These are phyloP conservation scores for Thelonectria olida DNA, from an alignment of 2,329 filamentous ascomycete genomes.

Conservation along the genomic window DNA sequence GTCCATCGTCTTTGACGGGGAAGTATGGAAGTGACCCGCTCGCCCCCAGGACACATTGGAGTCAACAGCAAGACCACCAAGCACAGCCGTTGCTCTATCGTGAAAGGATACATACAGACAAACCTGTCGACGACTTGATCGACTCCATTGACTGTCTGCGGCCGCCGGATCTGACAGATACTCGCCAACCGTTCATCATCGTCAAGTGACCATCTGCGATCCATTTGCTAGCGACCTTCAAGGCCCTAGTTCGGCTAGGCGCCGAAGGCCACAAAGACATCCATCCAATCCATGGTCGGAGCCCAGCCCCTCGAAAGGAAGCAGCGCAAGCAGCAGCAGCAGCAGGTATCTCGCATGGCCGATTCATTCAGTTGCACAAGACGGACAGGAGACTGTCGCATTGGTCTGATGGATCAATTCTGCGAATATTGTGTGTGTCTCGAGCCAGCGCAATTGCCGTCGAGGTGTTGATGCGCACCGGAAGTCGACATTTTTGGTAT, in stretches of 20 bases:
- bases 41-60: too few relatives aligned
- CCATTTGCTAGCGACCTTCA: constrained; percentile 38
- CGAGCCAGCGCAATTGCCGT: constrained; percentile 5
- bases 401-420: too few relatives aligned
- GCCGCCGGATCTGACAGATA: too few relatives aligned
- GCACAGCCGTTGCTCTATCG: too few relatives aligned
- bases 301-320: constrained; percentile 39
- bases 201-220: constrained; percentile 35
- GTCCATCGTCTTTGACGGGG: neutral
- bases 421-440: too few relatives aligned
- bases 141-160: constrained; percentile 3
- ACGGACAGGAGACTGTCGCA: too few relatives aligned
- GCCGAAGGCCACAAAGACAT: constrained; percentile 36
- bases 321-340: too few relatives aligned
- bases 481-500: constrained; percentile 7
- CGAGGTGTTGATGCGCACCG: constrained; percentile 1
- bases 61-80: too few relatives aligned
- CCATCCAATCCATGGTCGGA: constrained; percentile 1
- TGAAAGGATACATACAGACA: too few relatives aligned
- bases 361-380: too few relatives aligned
- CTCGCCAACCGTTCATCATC: too few relatives aligned
- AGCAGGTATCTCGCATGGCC: too few relatives aligned
- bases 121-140: neutral
- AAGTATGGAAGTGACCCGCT: constrained; percentile 10
- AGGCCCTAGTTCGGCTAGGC: constrained; percentile 39